Evolutionary conservation across 2,329 filamentous ascomycete genomes (phyloP), one percentile per base, ranked within the genome.

Genomic region (Daldinia eschscholtzii): DNA sequence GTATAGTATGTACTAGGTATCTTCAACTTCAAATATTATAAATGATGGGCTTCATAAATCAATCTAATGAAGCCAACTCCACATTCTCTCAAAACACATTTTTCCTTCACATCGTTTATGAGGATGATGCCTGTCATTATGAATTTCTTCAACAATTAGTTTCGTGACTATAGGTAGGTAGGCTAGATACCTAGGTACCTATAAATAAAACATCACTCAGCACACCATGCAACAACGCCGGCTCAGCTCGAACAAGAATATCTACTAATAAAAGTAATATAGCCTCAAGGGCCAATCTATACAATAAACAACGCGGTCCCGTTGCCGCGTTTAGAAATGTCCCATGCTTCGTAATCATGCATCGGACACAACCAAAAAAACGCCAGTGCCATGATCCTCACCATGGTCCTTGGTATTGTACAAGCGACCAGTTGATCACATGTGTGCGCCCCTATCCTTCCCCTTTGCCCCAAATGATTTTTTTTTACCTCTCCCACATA

Each of bases 331-430:
- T 72, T 65, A 48, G 67, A 57, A 65, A 55, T 59, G 56, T 70
- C 68, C 70, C 67, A 72, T 76, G 70, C 74, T 70, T 73, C 75
- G 61, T 74, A 70, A 72, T 73, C 72, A 67, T 75, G 67, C 73
- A 68, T 67, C 69, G 63, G 46, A 73, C 57, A 68, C 50, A 65
- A 70, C 69, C 62, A 68, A 64, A 39, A 35, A 39, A 76, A 76
- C 74, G 75, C 76, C 74, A 63, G 70, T 66, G 65, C 72, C 70
- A 68, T 75, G 73, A 73, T 69, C 70, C 70, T 67, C 61, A 61
- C 71, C 68, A 57, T 70, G 69, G 69, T 72, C 71, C 69, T 74
- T 67, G 72, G 18, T 72, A 71, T 72, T 73, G 62, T 76, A 75
- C 71, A 75, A 71, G 73, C 66, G 68, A 70, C 67, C 70, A 66